Conservation (phyloP, 306 rosid genomes). For the Medicago truncatula region DNA sequence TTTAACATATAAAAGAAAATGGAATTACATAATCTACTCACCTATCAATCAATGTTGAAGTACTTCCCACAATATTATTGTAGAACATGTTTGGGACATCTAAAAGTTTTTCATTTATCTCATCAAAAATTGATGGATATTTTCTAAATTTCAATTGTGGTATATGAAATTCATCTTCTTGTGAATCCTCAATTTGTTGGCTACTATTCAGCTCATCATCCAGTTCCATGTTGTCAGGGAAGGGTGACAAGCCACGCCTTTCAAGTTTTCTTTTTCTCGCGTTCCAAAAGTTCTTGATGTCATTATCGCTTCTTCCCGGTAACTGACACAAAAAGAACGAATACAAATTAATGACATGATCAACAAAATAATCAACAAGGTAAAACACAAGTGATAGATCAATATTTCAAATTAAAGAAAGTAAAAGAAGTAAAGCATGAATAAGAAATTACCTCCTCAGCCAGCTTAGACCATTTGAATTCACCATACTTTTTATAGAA, state of each 20-base stretch:
- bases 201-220: slow-evolving; percentile 34
- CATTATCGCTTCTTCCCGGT: slow-evolving; percentile 85
- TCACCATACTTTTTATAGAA: too few species aligned
- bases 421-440: background rate
- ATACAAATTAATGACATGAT: background rate
- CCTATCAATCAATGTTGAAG: background rate
- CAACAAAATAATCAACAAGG: too few species aligned
- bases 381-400: background rate
- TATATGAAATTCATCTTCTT: background rate
- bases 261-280: slow-evolving; percentile 54
- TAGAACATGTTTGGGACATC: background rate
- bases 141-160: background rate
- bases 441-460: slow-evolving; percentile 44
- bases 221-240: too few species aligned
- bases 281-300: slow-evolving; percentile 84
- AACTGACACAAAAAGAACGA: too few species aligned
- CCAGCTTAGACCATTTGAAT: slow-evolving; percentile 76
- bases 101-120: background rate
- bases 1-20: too few species aligned
- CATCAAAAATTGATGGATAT: background rate
- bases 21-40: background rate
- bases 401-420: background rate
- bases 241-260: too few species aligned
- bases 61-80: background rate
- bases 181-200: slow-evolving; percentile 43